phyloP scores from a whole-genome alignment of 1,139 yeast species.

The Geotrichum aggregatum region DNA sequence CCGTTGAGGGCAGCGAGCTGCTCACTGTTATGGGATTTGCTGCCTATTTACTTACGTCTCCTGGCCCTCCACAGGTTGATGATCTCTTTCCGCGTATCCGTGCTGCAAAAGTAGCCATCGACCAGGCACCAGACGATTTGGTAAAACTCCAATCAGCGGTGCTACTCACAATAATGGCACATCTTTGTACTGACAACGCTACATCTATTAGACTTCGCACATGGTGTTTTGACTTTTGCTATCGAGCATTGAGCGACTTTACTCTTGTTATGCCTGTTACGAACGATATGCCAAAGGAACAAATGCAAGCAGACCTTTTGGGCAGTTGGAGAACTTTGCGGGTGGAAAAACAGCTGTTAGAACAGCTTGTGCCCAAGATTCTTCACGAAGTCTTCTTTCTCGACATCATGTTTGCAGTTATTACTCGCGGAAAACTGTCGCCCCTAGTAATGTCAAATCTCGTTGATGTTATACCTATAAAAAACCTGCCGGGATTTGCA shows the following conservation, averaged over 20 bases:
- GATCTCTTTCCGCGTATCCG: constrained; percentile 16
- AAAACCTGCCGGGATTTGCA: constrained; percentile 20
- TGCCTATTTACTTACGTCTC: constrained; percentile 7
- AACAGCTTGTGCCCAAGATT: constrained; percentile 10
- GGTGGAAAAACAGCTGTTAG: constrained; percentile 7
- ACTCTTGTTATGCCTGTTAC: constrained; percentile 16
- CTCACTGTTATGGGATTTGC: constrained; percentile 17
- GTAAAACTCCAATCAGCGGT: constrained; percentile 19
- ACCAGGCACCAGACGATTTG: constrained; percentile 21
- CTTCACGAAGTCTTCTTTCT: constrained; percentile 20
- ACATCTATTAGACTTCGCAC: constrained; percentile 19
- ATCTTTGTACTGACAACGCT: constrained; percentile 20
- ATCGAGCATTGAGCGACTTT: constrained; percentile 9
- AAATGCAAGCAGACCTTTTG: constrained; percentile 14
- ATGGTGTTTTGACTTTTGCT: constrained; percentile 20
- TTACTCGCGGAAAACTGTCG: constrained; percentile 18
- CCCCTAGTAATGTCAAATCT: constrained; percentile 15
- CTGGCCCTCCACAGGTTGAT: constrained; percentile 4
- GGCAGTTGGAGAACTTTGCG: constrained; percentile 15
- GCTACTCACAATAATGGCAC: constrained; percentile 16
- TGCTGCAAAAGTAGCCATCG: constrained; percentile 7
- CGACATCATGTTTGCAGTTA: constrained; percentile 21
- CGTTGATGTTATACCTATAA: constrained; percentile 15
- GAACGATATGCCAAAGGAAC: neutral
- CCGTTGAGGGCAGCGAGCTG: constrained; percentile 15